A percentile compares a stretch with the other conserved stretches of the same genome.
These are phyloP conservation scores for Lithocarpus polystachyus DNA, from an alignment of 306 rosid genomes.

Conservation along the genomic window DNA sequence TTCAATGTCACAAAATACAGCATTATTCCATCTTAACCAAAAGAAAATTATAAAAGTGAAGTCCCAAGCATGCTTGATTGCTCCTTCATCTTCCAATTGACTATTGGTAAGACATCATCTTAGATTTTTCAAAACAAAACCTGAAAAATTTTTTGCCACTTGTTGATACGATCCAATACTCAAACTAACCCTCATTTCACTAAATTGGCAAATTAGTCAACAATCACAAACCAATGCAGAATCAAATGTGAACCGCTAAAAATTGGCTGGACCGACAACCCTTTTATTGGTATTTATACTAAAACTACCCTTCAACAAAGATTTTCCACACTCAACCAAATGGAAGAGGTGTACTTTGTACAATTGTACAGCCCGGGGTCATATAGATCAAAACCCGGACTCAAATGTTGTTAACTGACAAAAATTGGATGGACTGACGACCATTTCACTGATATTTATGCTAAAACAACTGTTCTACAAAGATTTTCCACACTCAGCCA, in stretches of 20 bases:
- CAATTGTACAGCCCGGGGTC: too few species aligned
- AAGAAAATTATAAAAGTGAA: not conserved
- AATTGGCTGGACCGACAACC: not conserved
- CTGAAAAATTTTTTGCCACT: not conserved
- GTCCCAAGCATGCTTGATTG: not conserved
- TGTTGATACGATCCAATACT: not conserved
- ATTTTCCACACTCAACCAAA: not conserved
- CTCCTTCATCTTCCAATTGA: not conserved
- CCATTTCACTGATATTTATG: too few species aligned
- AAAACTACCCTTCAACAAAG: not conserved
- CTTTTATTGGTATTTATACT: too few species aligned
- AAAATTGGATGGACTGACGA: too few species aligned
- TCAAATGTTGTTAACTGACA: too few species aligned
- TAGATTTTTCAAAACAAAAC: not conserved
- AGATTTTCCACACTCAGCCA: not conserved
- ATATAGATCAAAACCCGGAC: too few species aligned
- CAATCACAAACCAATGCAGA: not conserved
- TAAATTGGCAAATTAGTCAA: not conserved
- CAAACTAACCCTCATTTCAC: not conserved
- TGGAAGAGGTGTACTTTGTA: too few species aligned
- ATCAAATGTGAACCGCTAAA: not conserved
- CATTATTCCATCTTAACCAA: not conserved
- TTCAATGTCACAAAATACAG: not conserved
- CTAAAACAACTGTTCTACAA: too few species aligned
- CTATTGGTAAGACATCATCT: not conserved